phyloP scores from a whole-genome alignment of 768 basidiomycete species.

The Auricularia auricula-judae region DNA sequence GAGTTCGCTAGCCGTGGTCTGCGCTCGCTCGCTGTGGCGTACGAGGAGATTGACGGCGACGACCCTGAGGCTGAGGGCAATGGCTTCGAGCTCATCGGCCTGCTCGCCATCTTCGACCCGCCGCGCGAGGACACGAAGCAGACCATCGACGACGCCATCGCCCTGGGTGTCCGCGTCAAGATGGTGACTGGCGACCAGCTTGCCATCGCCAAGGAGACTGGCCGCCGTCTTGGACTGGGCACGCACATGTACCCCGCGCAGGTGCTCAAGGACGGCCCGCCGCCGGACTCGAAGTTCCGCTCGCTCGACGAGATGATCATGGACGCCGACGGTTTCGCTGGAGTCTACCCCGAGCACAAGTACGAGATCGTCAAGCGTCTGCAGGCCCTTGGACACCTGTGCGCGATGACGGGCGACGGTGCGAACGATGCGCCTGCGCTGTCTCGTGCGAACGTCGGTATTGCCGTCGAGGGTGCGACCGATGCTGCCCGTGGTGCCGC shows the following conservation, averaged over 20 bases:
- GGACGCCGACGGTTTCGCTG: slow-evolving; percentile 98
- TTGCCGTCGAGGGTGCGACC: slow-evolving; percentile 97
- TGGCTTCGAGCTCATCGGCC: slow-evolving; percentile 94
- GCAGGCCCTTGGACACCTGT: slow-evolving; percentile 89
- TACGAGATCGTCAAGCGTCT: slow-evolving; percentile 99
- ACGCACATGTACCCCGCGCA: slow-evolving; percentile 99
- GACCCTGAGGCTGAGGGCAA: slow-evolving; percentile 83
- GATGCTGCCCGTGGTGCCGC: slow-evolving; percentile 98
- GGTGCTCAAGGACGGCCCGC: slow-evolving; percentile 96
- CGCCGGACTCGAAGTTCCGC: slow-evolving; percentile 71
- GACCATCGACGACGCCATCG: slow-evolving; percentile 93
- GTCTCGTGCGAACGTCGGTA: slow-evolving; percentile 98
- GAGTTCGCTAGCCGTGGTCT: slow-evolving; percentile 94
- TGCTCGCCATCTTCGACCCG: slow-evolving; percentile 95
- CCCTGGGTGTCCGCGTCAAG: slow-evolving; percentile 96
- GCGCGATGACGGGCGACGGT: slow-evolving; percentile 99
- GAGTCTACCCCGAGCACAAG: slow-evolving; percentile 99
- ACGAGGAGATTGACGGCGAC: slow-evolving; percentile 80
- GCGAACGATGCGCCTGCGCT: slow-evolving; percentile 97
- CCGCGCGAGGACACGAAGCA: slow-evolving; percentile 98
- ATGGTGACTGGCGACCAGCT: slow-evolving; percentile 99
- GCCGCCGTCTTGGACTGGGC: slow-evolving; percentile 92
- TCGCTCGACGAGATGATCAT: slow-evolving; percentile 96
- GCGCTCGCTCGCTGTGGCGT: slow-evolving; percentile 92
- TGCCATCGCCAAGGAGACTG: slow-evolving; percentile 98